Base-by-base conservation (phyloP, 441 rosid genomes). In the Monsonia emarginata region DNA sequence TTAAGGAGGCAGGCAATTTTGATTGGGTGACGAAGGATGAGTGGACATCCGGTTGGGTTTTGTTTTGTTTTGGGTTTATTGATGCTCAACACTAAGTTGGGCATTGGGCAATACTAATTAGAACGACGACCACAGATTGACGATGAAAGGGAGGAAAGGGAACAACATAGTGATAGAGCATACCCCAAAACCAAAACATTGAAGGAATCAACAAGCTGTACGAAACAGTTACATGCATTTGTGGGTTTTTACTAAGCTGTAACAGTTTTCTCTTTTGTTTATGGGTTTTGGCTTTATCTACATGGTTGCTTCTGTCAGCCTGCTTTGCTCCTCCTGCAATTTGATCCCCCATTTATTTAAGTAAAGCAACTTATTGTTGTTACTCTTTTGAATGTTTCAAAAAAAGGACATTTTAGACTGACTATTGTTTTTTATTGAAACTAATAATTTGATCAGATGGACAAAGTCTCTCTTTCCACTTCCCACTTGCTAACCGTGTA, bases 161-260 rank as follows among this genome's bases (percentile, higher is more conserved):
- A n/a, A n/a, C n/a, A n/a, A n/a, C n/a, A n/a, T n/a, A n/a, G n/a
- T n/a, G n/a, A n/a, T n/a, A n/a, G n/a, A n/a, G n/a, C n/a, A n/a
- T n/a, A n/a, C n/a, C n/a, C n/a, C n/a, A 2, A 0, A 38, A 38
- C 44, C 44, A 1, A 1, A 38, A 38, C 44, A 11, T 21, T 21
- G 57, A 50, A 50, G 11, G 57, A 50, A 50, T 50, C 57, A 50
- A 50, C 44, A 50, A 50, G 57, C 57, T 50, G 57, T 50, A n/a
- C 7, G 9, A 2, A 38, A 7, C 56, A 18, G 25, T 2, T 19
- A 48, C 8, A 1, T 36, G 1, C 42, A 36, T 38, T 38, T 38
- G 2, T 38, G 9, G 57, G 57, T 7, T 50, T 48, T 50, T 38
- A 38, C 44, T 38, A 38, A 10, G 44, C 13, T 9, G 44, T 38